Conservation (phyloP, 2,329 filamentous ascomycete genomes). For the Geosmithia putterillii region DNA sequence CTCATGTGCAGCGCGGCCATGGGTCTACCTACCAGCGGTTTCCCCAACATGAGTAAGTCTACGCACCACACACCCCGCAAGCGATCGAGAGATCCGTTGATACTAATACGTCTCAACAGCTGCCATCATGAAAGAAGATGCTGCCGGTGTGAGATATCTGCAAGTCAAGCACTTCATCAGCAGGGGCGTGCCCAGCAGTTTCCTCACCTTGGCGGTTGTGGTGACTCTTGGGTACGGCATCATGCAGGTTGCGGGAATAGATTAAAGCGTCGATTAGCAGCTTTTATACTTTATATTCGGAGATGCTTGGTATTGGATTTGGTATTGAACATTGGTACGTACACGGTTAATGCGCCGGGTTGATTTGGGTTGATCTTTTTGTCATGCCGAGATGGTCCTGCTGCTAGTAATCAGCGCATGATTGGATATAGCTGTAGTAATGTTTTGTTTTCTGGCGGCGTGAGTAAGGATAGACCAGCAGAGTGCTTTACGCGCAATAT, state of each 20-base stretch:
- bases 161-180: constrained; percentile 91
- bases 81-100: not conserved
- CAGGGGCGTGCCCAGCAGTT: constrained; percentile 76
- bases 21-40: constrained; percentile 89
- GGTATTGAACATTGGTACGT: no score
- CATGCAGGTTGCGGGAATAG: constrained; percentile 64
- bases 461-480: no score
- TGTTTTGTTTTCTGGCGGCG: no score
- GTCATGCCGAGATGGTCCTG: no score
- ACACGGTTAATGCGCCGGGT: no score
- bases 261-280: constrained; percentile 13
- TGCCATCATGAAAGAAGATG: constrained; percentile 98
- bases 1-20: constrained; percentile 96
- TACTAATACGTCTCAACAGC: constrained; percentile 36
- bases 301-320: no score
- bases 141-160: constrained; percentile 83
- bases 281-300: no score
- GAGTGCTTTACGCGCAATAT: no score
- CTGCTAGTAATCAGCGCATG: no score
- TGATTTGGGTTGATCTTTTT: no score
- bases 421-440: no score
- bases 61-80: not conserved
- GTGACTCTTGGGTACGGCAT: constrained; percentile 83
- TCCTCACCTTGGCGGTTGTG: constrained; percentile 71
- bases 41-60: constrained; percentile 97